Percentiles rank a stretch among this genome's conserved stretches.
phyloP scores from a whole-genome alignment of 331 rosid genomes.

The Pyrus hybrid region DNA sequence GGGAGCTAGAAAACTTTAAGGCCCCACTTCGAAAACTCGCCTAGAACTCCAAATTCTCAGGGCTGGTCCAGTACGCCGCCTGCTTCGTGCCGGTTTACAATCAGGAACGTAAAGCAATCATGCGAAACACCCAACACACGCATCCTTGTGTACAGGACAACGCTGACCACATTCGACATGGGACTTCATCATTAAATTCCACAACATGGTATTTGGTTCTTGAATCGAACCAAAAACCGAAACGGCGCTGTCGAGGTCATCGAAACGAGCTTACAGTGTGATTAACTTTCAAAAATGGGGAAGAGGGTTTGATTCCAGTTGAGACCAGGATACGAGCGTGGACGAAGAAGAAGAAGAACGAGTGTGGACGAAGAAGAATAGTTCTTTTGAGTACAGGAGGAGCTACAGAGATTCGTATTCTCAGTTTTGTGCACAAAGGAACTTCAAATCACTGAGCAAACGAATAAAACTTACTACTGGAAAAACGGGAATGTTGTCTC shows the following conservation, averaged over 20 bases:
- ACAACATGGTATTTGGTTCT: conserved; percentile 16
- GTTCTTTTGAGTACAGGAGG: no score
- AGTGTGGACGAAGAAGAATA: not conserved
- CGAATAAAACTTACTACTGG: not conserved
- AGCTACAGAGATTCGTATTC: not conserved
- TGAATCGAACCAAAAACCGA: conserved; percentile 16
- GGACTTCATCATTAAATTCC: conserved; percentile 36
- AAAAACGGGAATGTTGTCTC: not conserved
- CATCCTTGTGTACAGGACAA: conserved; percentile 31
- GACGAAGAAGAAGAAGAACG: not conserved
- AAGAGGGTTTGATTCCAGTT: not conserved
- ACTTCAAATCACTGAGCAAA: not conserved
- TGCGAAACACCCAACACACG: conserved; percentile 33
- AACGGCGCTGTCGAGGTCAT: conserved; percentile 25
- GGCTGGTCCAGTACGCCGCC: no score
- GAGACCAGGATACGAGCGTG: not conserved
- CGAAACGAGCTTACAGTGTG: conserved; percentile 18
- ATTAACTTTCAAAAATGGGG: conserved; percentile 14
- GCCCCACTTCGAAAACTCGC: no score
- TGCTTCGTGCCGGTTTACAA: conserved; percentile 10
- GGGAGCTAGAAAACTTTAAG: rapidly evolving
- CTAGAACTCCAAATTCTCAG: no score
- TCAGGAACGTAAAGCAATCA: conserved; percentile 38
- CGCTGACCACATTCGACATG: conserved; percentile 34
- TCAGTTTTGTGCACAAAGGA: not conserved